These are phyloP conservation scores for Flaveria sonorensis DNA, from an alignment of 129 eudicot species.

Conservation along the genomic window DNA sequence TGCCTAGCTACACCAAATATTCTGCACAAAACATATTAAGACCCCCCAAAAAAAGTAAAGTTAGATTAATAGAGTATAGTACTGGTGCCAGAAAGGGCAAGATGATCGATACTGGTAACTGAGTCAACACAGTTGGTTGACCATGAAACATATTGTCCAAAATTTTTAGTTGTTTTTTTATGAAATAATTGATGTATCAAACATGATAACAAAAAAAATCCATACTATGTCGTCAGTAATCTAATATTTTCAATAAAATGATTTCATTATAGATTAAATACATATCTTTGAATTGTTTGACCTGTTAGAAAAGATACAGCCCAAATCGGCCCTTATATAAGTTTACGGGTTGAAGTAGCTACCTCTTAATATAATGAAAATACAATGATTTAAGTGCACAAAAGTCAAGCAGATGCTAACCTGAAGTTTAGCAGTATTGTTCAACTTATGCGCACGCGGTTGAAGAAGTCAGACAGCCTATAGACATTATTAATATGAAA, in stretches of 20 bases:
- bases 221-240: not conserved
- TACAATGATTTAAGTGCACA: not conserved
- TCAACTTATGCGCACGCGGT: constrained; percentile 75
- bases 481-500: not conserved
- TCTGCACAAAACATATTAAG: constrained; percentile 35
- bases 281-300: not conserved
- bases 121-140: not conserved
- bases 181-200: not conserved
- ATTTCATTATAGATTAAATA: not conserved
- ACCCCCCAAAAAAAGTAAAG: not conserved
- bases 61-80: not conserved
- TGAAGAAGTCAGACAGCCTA: constrained; percentile 89
- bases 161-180: not conserved
- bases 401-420: constrained; percentile 33
- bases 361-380: not conserved
- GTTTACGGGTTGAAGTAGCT: not conserved
- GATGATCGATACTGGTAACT: not conserved
- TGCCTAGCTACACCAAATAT: constrained; percentile 44
- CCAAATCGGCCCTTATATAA: not conserved
- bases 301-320: not conserved
- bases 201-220: not conserved
- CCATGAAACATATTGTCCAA: not conserved
- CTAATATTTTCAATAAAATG: not conserved
- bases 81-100: not conserved
- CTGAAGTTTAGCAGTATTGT: constrained; percentile 32